Evolutionary conservation across 2,329 filamentous ascomycete species (phyloP).

Genomic region (Parastagonospora avenae): DNA sequence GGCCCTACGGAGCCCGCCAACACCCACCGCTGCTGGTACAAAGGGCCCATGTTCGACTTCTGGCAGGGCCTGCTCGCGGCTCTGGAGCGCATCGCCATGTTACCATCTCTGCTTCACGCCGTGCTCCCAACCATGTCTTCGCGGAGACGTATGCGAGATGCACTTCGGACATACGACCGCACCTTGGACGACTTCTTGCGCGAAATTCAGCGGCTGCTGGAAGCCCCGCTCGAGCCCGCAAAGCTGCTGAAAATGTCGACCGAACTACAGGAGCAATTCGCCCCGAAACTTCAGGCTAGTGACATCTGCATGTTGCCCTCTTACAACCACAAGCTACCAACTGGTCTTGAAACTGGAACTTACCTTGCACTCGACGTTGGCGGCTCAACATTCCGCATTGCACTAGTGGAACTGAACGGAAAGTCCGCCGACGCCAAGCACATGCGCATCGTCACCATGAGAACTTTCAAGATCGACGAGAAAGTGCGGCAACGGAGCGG

Average conservation of each 20-base stretch:
- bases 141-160: slow-evolving; percentile 43
- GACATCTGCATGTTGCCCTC: slow-evolving; percentile 69
- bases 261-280: slow-evolving; percentile 58
- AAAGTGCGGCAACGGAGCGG: slow-evolving; percentile 60
- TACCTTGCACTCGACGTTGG: slow-evolving; percentile 68
- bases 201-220: slow-evolving; percentile 51
- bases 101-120: slow-evolving; percentile 47
- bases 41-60: slow-evolving; percentile 47
- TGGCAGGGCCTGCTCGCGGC: slow-evolving; percentile 47
- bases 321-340: slow-evolving; percentile 66
- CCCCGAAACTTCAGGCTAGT: slow-evolving; percentile 59
- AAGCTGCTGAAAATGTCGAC: slow-evolving; percentile 52
- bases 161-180: slow-evolving; percentile 48
- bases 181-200: slow-evolving; percentile 56
- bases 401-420: slow-evolving; percentile 62
- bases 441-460: slow-evolving; percentile 62
- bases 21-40: slow-evolving; percentile 35
- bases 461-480: slow-evolving; percentile 62
- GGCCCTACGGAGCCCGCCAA: slow-evolving; percentile 15
- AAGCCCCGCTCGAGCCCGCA: slow-evolving; percentile 49
- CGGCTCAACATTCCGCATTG: slow-evolving; percentile 69
- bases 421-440: slow-evolving; percentile 49
- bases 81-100: slow-evolving; percentile 47
- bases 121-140: slow-evolving; percentile 42
- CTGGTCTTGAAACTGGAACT: slow-evolving; percentile 63